Conservation (phyloP, 257 asterid genomes). For the Nicotiana undulata region DNA sequence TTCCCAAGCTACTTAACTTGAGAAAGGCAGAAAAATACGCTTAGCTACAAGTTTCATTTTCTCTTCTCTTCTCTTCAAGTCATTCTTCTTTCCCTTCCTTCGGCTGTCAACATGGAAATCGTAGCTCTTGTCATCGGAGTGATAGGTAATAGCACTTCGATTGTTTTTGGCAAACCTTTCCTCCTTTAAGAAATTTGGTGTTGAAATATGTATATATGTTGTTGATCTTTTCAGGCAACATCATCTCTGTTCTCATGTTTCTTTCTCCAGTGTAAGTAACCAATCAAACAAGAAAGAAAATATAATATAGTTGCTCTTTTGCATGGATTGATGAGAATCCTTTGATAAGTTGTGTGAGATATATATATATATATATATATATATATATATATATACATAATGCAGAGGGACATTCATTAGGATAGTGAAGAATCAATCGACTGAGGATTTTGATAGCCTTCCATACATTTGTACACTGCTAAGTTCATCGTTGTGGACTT, state of each 20-base stretch:
- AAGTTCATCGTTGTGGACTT: conserved; percentile 29
- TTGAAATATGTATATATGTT: background rate
- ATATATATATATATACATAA: background rate
- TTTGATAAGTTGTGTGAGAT: no score
- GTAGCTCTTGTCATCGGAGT: no score
- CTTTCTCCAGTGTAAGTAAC: conserved; percentile 30
- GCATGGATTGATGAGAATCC: background rate
- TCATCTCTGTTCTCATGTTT: conserved; percentile 21
- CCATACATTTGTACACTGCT: conserved; percentile 31
- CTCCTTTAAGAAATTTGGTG: no score
- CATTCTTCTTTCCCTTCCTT: no score
- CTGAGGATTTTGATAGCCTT: conserved; percentile 30
- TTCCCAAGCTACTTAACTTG: no score
- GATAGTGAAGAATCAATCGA: conserved; percentile 20
- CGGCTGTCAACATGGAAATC: no score
- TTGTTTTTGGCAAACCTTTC: no score
- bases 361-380: background rate
- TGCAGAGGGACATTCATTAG: conserved; percentile 26
- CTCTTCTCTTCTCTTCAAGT: no score
- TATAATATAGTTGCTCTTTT: no score
- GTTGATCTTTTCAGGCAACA: conserved; percentile 17
- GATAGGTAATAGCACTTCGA: no score
- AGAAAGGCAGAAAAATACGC: no score
- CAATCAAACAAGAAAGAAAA: background rate
- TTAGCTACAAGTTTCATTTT: no score